Conservation (phyloP, 192 early-diverging fungal species). For the Coemansia sp. region DNA sequence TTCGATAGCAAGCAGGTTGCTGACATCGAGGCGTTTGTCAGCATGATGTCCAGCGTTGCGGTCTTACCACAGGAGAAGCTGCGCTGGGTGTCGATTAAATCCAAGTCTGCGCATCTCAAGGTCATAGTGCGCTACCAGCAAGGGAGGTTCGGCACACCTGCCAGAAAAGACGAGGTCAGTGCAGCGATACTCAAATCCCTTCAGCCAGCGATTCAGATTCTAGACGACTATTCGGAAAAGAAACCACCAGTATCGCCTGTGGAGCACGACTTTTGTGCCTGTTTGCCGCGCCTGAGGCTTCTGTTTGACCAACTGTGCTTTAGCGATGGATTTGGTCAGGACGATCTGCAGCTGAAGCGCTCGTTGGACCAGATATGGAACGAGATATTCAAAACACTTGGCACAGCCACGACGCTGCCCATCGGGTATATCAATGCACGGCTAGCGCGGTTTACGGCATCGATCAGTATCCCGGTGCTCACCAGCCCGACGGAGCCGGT, state of each 20-base stretch:
- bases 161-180: neutral
- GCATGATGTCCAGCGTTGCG: conserved; percentile 6
- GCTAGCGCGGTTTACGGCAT: conserved; percentile 15
- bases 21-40: conserved; percentile 21
- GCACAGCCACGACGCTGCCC: conserved; percentile 7
- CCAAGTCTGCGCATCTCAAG: conserved; percentile 22
- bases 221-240: conserved; percentile 14
- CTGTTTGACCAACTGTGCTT: conserved; percentile 21
- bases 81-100: conserved; percentile 24
- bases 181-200: conserved; percentile 10
- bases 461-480: conserved; percentile 39
- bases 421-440: conserved; percentile 13
- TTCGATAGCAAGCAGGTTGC: conserved; percentile 19
- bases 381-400: conserved; percentile 21
- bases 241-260: conserved; percentile 4
- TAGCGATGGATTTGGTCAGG: neutral
- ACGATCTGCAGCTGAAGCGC: neutral
- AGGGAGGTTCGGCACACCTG: neutral
- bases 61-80: conserved; percentile 36
- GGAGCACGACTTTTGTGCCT: conserved; percentile 17
- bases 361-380: conserved; percentile 22
- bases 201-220: conserved; percentile 8
- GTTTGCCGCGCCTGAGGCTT: conserved; percentile 9
- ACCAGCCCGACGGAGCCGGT: conserved; percentile 24
- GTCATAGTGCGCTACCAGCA: conserved; percentile 10